phyloP scores from a whole-genome alignment of 2,329 filamentous ascomycete genomes.

The Cytospora piceicola region DNA sequence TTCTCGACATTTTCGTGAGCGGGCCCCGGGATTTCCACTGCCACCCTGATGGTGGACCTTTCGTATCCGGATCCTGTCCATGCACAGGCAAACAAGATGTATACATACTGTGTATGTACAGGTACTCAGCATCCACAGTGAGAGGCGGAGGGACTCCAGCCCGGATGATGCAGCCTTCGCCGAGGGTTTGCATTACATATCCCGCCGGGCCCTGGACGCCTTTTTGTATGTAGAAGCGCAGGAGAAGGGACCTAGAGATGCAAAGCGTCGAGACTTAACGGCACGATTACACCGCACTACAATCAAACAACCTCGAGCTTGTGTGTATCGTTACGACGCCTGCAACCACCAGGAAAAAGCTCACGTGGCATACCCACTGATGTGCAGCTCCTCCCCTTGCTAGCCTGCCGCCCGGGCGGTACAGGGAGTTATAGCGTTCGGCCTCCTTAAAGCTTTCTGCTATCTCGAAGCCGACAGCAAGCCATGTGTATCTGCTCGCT shows the following conservation, averaged over 20 bases:
- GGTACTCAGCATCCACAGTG: conserved; percentile 5
- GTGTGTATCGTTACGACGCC: conserved; percentile 24
- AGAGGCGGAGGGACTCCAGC: conserved; percentile 16
- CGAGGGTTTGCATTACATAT: conserved; percentile 10
- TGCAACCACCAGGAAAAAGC: conserved; percentile 26
- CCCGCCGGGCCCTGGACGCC: not conserved
- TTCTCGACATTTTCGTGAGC: conserved; percentile 21
- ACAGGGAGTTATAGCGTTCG: conserved; percentile 24
- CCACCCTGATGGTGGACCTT: conserved; percentile 13
- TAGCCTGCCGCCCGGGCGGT: conserved; percentile 24
- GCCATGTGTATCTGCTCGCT: not conserved
- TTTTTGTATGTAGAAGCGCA: not conserved
- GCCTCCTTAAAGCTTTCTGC: conserved; percentile 18
- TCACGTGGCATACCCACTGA: conserved; percentile 32
- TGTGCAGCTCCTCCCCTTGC: conserved; percentile 28
- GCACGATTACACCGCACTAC: not conserved
- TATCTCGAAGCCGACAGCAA: conserved; percentile 1
- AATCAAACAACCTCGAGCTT: conserved; percentile 21
- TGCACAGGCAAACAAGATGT: conserved; percentile 13
- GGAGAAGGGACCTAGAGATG: not conserved
- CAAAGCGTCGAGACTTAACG: conserved; percentile 6
- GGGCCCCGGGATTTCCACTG: conserved; percentile 22
- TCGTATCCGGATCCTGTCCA: conserved; percentile 26
- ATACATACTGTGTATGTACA: conserved; percentile 14
- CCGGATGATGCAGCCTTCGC: conserved; percentile 21